Evolutionary conservation across 2,329 filamentous ascomycete genomes (phyloP).

Genomic region (Parastagonospora nodorum): DNA sequence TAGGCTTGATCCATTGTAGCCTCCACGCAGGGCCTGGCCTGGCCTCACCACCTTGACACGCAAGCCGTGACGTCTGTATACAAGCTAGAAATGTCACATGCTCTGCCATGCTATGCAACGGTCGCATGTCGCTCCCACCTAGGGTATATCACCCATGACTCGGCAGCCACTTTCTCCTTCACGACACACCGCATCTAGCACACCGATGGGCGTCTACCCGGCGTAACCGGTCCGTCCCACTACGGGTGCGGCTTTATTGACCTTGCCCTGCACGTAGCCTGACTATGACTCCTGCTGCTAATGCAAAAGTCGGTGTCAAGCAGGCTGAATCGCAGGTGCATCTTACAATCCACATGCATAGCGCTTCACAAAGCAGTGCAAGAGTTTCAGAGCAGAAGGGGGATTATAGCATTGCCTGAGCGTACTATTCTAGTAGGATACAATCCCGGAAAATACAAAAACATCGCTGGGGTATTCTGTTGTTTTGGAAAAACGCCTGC

Average conservation of each 20-base stretch:
- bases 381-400: neutral
- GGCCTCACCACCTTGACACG: too few species aligned
- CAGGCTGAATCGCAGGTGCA: neutral
- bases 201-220: conserved; percentile 1
- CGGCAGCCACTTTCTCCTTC: neutral
- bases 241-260: neutral
- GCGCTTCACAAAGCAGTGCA: neutral
- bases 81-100: too few species aligned
- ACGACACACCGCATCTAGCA: neutral
- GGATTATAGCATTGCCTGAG: conserved; percentile 9
- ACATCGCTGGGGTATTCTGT: conserved; percentile 31
- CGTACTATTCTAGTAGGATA: conserved; percentile 11
- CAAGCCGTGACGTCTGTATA: too few species aligned
- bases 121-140: too few species aligned
- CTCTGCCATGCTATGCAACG: too few species aligned
- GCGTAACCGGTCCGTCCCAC: conserved; percentile 2
- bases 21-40: too few species aligned
- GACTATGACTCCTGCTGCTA: too few species aligned
- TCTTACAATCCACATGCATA: neutral
- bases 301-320: neutral
- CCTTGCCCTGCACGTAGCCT: neutral
- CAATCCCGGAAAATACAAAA: conserved; percentile 5
- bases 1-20: too few species aligned
- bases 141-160: neutral
- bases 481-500: conserved; percentile 29